Evolutionary conservation across 352 stramenopile species (phyloP).

Genomic region (Globisporangium splendens): DNA sequence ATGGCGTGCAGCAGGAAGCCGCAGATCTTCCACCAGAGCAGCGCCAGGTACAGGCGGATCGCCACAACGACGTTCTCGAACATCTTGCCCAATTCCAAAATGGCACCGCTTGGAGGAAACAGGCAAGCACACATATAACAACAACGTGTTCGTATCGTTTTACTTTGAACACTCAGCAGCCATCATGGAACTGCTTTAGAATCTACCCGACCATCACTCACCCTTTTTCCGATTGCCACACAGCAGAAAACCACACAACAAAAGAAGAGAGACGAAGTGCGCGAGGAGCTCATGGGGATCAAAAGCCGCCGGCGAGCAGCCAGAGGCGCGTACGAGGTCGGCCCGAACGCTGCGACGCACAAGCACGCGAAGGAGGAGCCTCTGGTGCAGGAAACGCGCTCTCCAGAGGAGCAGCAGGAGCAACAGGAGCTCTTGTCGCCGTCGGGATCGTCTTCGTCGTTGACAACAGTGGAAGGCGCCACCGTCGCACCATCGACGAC

Average conservation of each 20-base stretch:
- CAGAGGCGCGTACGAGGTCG: slow-evolving; percentile 20
- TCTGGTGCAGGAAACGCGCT: slow-evolving; percentile 7
- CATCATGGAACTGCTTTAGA: not conserved
- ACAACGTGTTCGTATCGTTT: too few species aligned
- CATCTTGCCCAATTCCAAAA: not conserved
- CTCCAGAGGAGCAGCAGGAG: slow-evolving; percentile 2
- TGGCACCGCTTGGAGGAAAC: too few species aligned
- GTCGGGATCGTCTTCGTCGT: not conserved
- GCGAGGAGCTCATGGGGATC: slow-evolving; percentile 46
- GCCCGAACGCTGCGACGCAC: slow-evolving; percentile 14
- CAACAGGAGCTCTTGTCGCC: not conserved
- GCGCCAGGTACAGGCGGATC: slow-evolving; percentile 50
- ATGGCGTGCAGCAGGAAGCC: slow-evolving; percentile 39
- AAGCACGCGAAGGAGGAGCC: slow-evolving; percentile 19
- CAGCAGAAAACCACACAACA: not conserved
- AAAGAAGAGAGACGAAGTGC: not conserved
- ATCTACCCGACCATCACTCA: not conserved
- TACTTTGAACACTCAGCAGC: too few species aligned
- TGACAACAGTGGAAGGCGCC: too few species aligned
- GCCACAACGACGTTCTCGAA: slow-evolving; percentile 24
- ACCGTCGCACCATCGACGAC: not conserved
- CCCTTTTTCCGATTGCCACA: not conserved
- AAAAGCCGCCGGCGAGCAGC: slow-evolving; percentile 42
- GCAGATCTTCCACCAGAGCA: slow-evolving; percentile 73
- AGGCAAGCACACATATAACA: too few species aligned